Percentiles rank a stretch among this genome's conserved stretches.
Evolutionary conservation across 768 basidiomycete genomes (phyloP).

Genomic region (Agaricus subrufescens): DNA sequence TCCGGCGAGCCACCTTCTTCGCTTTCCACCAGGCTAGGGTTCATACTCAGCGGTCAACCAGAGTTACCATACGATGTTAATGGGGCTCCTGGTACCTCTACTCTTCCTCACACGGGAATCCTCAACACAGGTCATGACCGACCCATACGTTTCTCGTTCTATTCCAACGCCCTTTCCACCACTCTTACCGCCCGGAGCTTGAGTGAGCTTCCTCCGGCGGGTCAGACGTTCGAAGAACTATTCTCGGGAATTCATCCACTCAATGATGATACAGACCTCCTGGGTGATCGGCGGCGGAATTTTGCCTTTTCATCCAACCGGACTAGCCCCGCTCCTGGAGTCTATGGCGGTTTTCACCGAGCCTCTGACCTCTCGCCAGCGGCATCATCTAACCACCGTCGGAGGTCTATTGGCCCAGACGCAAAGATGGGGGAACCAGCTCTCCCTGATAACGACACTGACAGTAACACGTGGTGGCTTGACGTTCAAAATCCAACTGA

Average conservation of each 20-base stretch:
- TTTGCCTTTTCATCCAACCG: slow-evolving; percentile 15
- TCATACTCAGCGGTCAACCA: slow-evolving; percentile 20
- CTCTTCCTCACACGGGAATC: slow-evolving; percentile 25
- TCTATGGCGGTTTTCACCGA: neutral
- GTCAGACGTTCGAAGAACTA: slow-evolving; percentile 88
- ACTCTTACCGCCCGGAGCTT: slow-evolving; percentile 95
- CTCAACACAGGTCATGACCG: slow-evolving; percentile 66
- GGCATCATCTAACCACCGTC: neutral
- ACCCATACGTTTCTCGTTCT: slow-evolving; percentile 98
- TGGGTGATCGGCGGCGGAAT: slow-evolving; percentile 17
- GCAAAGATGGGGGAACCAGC: slow-evolving; percentile 12
- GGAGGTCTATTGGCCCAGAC: slow-evolving; percentile 6
- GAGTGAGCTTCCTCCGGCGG: slow-evolving; percentile 90
- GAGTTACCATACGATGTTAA: slow-evolving; percentile 23
- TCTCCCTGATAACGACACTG: slow-evolving; percentile 38
- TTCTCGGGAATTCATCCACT: slow-evolving; percentile 53
- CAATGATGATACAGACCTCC: neutral
- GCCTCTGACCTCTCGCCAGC: slow-evolving; percentile 2
- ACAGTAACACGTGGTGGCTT: slow-evolving; percentile 93
- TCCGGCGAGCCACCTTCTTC: slow-evolving; percentile 44
- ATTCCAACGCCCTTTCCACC: slow-evolving; percentile 86
- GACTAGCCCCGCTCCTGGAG: neutral
- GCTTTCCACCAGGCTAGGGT: slow-evolving; percentile 35
- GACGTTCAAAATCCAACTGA: slow-evolving; percentile 93
- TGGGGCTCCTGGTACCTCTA: slow-evolving; percentile 16